Conservation (phyloP, 495 filamentous ascomycete genomes). For the Barbatosphaeria neglecta region DNA sequence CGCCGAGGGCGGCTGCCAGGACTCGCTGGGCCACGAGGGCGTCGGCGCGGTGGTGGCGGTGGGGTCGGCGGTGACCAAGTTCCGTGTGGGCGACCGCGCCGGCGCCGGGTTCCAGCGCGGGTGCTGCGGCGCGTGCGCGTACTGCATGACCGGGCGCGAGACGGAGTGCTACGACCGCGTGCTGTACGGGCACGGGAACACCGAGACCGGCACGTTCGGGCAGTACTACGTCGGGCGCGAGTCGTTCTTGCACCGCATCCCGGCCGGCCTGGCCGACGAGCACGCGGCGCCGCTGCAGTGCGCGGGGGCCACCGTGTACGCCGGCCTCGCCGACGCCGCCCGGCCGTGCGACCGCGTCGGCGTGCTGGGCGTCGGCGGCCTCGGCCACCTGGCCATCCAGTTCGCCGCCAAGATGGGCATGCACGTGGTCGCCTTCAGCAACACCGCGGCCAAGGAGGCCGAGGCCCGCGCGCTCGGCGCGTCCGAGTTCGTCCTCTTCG, state of each 20-base stretch:
- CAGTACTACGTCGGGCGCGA: conserved; percentile 14
- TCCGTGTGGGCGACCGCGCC: conserved; percentile 47
- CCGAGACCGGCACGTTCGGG: conserved; percentile 9
- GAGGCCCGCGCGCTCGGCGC: conserved; percentile 46
- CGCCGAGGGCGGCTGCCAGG: background rate
- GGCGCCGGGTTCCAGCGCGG: conserved; percentile 46
- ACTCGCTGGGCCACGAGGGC: conserved; percentile 31
- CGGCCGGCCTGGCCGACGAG: conserved; percentile 23
- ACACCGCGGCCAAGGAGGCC: conserved; percentile 38
- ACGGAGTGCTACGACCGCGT: background rate
- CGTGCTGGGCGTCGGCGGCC: conserved; percentile 46
- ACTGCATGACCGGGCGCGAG: conserved; percentile 12
- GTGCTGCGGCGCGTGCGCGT: conserved; percentile 37
- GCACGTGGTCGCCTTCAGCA: conserved; percentile 45
- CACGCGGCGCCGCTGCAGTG: conserved; percentile 46
- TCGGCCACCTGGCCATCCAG: conserved; percentile 52
- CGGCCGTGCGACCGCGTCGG: conserved; percentile 31
- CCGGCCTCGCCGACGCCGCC: conserved; percentile 22
- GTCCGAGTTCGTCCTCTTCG: conserved; percentile 40
- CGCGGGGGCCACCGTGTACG: conserved; percentile 47
- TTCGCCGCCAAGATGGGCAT: conserved; percentile 47
- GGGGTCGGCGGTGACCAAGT: conserved; percentile 40
- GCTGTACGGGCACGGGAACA: background rate
- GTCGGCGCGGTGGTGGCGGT: conserved; percentile 44
- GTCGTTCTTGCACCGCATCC: conserved; percentile 27